Conservation (phyloP, 208 protist genomes). For the Acanthamoeba royreba region DNA sequence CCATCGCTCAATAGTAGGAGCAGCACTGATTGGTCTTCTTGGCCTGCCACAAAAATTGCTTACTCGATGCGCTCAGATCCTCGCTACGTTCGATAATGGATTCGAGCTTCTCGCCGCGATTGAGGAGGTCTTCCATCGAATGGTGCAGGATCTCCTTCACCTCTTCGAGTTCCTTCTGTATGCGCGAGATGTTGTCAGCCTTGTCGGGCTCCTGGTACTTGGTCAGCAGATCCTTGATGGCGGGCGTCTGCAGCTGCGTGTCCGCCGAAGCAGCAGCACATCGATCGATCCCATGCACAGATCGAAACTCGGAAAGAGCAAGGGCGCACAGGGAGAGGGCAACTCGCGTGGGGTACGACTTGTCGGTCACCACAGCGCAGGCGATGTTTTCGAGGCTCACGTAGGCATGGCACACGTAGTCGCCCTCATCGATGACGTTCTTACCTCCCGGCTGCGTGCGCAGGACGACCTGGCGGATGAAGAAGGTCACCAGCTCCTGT, state of each 20-base stretch:
- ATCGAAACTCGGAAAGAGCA: neutral
- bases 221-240: neutral
- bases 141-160: conserved; percentile 44
- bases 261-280: neutral
- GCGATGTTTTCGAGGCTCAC: neutral
- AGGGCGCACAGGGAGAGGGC: neutral
- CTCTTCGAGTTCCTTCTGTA: conserved; percentile 51
- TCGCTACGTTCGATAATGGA: conserved; percentile 31
- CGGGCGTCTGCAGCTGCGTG: neutral
- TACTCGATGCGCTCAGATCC: conserved; percentile 29
- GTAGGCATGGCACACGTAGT: conserved; percentile 12
- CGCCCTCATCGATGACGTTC: conserved; percentile 20
- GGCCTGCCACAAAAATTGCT: conserved; percentile 48
- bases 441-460: neutral
- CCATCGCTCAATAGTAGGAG: neutral
- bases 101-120: conserved; percentile 48
- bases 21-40: conserved; percentile 50
- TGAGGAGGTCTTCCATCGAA: conserved; percentile 16
- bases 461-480: neutral
- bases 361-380: neutral
- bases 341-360: neutral
- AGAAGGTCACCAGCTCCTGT: conserved; percentile 24
- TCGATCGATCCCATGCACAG: neutral
- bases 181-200: neutral
- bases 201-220: conserved; percentile 40